Evolutionary conservation across 352 stramenopile species (phyloP).

Genomic region (Pythium aquatile): DNA sequence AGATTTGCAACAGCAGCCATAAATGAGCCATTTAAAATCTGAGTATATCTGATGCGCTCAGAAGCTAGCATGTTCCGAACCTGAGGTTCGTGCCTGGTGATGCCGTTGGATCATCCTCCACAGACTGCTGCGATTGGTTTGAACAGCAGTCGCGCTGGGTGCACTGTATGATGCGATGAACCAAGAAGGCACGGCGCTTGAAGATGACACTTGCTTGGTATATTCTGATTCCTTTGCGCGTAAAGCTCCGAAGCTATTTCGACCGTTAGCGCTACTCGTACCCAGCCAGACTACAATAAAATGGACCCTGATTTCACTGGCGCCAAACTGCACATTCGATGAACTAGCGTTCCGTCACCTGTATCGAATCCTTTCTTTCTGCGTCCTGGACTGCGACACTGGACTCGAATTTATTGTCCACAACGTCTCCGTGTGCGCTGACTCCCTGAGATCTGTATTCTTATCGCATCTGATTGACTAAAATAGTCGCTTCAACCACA

Average conservation of each 20-base stretch:
- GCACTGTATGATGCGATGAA: too few species aligned
- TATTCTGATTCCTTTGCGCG: too few species aligned
- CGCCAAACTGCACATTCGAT: neutral
- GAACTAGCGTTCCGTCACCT: neutral
- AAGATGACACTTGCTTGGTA: too few species aligned
- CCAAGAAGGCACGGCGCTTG: too few species aligned
- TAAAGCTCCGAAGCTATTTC: too few species aligned
- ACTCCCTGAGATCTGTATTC: neutral
- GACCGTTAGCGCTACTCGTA: too few species aligned
- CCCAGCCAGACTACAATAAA: neutral
- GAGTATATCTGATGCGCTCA: neutral
- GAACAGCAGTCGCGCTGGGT: too few species aligned
- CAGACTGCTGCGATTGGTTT: too few species aligned
- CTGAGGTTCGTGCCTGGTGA: neutral
- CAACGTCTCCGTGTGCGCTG: neutral
- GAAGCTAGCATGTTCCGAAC: neutral
- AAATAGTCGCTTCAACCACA: neutral
- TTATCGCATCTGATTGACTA: conserved; percentile 7
- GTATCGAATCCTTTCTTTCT: neutral
- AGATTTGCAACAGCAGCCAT: neutral
- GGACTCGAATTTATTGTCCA: neutral
- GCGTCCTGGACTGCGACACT: neutral
- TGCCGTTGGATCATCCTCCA: too few species aligned
- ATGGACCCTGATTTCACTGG: neutral
- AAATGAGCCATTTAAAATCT: neutral